Conservation (phyloP, 1,284 basidiomycete genomes). For the Sporisorium exsertum region DNA sequence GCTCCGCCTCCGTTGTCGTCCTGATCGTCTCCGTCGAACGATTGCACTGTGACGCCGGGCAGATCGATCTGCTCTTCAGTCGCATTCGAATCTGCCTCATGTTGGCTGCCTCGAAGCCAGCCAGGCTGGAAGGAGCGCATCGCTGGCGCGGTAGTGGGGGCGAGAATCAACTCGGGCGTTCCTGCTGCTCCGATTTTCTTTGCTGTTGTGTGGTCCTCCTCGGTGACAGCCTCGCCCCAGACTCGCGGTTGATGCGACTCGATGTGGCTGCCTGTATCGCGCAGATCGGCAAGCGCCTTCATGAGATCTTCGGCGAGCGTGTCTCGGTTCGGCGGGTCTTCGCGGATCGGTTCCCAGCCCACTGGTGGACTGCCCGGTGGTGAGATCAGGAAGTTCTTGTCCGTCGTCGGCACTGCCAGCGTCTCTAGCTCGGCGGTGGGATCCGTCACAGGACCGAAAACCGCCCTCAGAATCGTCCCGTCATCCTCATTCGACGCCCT, state of each 20-base stretch:
- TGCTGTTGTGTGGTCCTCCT: conserved; percentile 1
- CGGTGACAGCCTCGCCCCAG: conserved; percentile 14
- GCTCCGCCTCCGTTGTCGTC: conserved; percentile 15
- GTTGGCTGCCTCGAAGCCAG: conserved; percentile 20
- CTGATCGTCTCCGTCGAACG: conserved; percentile 44
- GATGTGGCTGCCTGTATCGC: conserved; percentile 55
- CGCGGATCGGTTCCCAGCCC: conserved; percentile 91
- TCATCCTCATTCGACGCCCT: conserved; percentile 30
- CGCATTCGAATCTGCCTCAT: not conserved
- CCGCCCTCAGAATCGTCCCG: conserved; percentile 36
- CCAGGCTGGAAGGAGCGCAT: conserved; percentile 25
- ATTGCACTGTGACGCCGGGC: conserved; percentile 62
- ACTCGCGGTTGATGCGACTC: conserved; percentile 43
- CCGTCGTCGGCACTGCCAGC: conserved; percentile 74
- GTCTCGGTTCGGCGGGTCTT: conserved; percentile 88
- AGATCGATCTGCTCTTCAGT: conserved; percentile 36
- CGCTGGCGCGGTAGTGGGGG: conserved; percentile 28
- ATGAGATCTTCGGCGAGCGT: conserved; percentile 92
- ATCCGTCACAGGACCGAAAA: conserved; percentile 32
- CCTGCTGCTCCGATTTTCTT: conserved; percentile 21
- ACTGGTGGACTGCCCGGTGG: conserved; percentile 98
- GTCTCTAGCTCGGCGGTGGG: conserved; percentile 34
- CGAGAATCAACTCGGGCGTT: conserved; percentile 43
- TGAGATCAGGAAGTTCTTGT: conserved; percentile 96
- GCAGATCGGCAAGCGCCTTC: conserved; percentile 60